Evolutionary conservation across 2,329 filamentous ascomycete genomes (phyloP).

Genomic region (Decorospora gaudefroyi): DNA sequence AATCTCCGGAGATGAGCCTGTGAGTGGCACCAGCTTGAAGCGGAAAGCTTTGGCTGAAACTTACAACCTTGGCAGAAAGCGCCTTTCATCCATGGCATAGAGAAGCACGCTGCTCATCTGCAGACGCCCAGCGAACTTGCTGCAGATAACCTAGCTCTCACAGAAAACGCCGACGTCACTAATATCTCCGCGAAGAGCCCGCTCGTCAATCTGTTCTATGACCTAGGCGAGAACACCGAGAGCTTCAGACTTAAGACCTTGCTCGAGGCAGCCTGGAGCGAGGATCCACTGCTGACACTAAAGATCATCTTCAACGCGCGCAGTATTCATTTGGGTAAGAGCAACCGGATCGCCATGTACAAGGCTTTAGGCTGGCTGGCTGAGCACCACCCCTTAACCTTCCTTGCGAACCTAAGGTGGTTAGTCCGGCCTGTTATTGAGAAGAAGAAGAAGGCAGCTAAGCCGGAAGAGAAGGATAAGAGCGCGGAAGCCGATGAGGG

Average conservation of each 20-base stretch:
- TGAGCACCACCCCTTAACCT: conserved; percentile 59
- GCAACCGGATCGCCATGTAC: conserved; percentile 56
- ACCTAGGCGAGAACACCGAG: conserved; percentile 53
- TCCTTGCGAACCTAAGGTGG: conserved; percentile 60
- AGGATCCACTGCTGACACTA: conserved; percentile 56
- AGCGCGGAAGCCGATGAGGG: conserved; percentile 32
- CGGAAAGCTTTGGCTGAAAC: conserved; percentile 14
- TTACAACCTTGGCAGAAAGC: conserved; percentile 24
- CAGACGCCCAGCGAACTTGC: conserved; percentile 18
- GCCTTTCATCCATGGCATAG: conserved; percentile 27
- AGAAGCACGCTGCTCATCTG: conserved; percentile 21
- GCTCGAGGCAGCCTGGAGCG: conserved; percentile 57
- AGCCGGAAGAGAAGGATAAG: conserved; percentile 5
- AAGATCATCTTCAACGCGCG: conserved; percentile 65
- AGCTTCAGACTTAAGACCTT: conserved; percentile 48
- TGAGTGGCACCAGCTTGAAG: conserved; percentile 17
- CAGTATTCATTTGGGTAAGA: conserved; percentile 65
- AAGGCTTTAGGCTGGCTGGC: conserved; percentile 61
- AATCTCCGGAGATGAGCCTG: background rate
- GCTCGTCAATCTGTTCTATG: conserved; percentile 61
- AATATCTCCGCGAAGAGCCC: conserved; percentile 53
- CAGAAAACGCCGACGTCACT: conserved; percentile 58
- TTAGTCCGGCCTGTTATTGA: conserved; percentile 60
- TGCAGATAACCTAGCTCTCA: conserved; percentile 55
- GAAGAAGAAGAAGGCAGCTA: conserved; percentile 54